Conservation (phyloP, 108 stramenopile genomes). For the Skeletonema menzelii region DNA sequence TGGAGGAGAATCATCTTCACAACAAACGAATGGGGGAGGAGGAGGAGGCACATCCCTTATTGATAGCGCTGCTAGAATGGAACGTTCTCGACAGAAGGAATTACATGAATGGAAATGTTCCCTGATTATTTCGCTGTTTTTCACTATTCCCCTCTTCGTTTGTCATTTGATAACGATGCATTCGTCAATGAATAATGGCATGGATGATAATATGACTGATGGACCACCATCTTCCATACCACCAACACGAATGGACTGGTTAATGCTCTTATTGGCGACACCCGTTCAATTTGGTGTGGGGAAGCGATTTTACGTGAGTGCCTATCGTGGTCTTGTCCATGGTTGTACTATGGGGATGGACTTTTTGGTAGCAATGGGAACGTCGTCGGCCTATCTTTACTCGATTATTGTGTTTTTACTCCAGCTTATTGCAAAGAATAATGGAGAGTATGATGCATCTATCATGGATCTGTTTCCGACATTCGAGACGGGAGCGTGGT, state of each 20-base stretch:
- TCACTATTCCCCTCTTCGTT: slow-evolving; percentile 60
- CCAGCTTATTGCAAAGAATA: slow-evolving; percentile 21
- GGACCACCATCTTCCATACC: background rate
- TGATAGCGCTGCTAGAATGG: slow-evolving; percentile 56
- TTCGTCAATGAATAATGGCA: slow-evolving; percentile 5
- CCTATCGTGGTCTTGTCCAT: slow-evolving; percentile 71
- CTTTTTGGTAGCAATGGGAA: slow-evolving; percentile 92
- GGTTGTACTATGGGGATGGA: slow-evolving; percentile 92
- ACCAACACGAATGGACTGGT: slow-evolving; percentile 30
- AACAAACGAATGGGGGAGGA: background rate
- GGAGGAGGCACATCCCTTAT: slow-evolving; percentile 33
- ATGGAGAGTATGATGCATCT: slow-evolving; percentile 3
- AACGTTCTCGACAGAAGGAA: slow-evolving; percentile 51
- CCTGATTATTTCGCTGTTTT: slow-evolving; percentile 30
- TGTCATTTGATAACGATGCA: slow-evolving; percentile 45
- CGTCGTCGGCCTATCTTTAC: slow-evolving; percentile 89
- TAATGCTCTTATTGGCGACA: slow-evolving; percentile 63
- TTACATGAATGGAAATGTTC: slow-evolving; percentile 49
- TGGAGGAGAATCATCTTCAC: background rate
- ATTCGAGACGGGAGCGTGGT: slow-evolving; percentile 96
- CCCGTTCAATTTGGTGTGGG: slow-evolving; percentile 92
- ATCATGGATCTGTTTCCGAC: slow-evolving; percentile 47
- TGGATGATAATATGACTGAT: background rate
- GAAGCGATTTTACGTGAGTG: slow-evolving; percentile 75
- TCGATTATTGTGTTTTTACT: slow-evolving; percentile 51